phyloP scores from a whole-genome alignment of 2,329 filamentous ascomycete genomes.

The Chaetomium olivaceum region DNA sequence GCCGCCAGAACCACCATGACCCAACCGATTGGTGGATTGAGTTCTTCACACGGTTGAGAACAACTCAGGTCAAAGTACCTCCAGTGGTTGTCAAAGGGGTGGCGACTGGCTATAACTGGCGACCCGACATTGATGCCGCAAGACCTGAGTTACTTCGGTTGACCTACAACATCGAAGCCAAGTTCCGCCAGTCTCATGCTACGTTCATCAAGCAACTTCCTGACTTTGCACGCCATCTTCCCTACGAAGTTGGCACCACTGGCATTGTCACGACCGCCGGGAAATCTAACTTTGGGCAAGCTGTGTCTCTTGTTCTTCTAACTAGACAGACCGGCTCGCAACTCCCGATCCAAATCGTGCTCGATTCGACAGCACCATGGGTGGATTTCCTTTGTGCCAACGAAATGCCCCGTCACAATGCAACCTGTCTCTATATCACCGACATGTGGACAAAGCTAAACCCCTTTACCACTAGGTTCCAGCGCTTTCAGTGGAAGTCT shows the following conservation, averaged over 20 bases:
- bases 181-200: conserved; percentile 36
- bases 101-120: conserved; percentile 4
- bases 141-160: conserved; percentile 14
- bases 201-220: conserved; percentile 40
- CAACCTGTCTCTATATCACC: conserved; percentile 38
- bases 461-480: conserved; percentile 30
- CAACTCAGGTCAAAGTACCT: not conserved
- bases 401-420: conserved; percentile 36
- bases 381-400: conserved; percentile 37
- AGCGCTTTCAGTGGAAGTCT: conserved; percentile 57
- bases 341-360: conserved; percentile 47
- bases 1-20: not conserved
- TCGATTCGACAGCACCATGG: conserved; percentile 39
- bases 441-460: conserved; percentile 29
- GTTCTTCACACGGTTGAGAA: conserved; percentile 23
- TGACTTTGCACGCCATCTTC: conserved; percentile 38
- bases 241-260: conserved; percentile 37
- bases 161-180: conserved; percentile 18
- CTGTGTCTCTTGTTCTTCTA: conserved; percentile 53
- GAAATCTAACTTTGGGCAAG: conserved; percentile 49
- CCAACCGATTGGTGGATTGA: conserved; percentile 24
- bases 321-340: conserved; percentile 51
- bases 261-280: conserved; percentile 55
- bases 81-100: not conserved
- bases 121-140: not conserved